Base-by-base conservation (phyloP, 768 basidiomycete species). In the Kwoniella bestiolae region DNA sequence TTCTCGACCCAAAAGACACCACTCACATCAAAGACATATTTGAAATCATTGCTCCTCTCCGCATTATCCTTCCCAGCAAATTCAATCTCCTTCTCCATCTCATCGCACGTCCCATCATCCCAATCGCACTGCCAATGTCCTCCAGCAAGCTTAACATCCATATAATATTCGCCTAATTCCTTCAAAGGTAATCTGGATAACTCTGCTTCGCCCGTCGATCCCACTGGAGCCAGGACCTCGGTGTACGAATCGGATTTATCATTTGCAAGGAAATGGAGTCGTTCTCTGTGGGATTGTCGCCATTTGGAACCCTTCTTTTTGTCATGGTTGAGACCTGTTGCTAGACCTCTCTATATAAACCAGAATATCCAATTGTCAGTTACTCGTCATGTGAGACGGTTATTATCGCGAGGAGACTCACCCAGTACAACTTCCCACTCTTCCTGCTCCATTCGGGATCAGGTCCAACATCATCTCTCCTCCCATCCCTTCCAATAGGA, bases 1-100 rank as follows among this genome's bases (percentile, higher is more conserved):
- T n/a, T n/a, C n/a, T n/a, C n/a, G n/a, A n/a, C n/a, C n/a, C n/a
- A n/a, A 28, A 11, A 45, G 8, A 2, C 8, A 18, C 12, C 11
- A 78, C 79, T 72, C 66, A 82, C 74, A 56, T 82, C 81, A 60
- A 82, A 81, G 4, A 82, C 79, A 60, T 79, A 82, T 74, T 82
- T 82, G 74, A 71, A 82, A 12, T 74, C 70, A 61, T 82, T 82
- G n/a, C 72, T 70, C 46, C 66, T 79, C 61, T 82, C 80, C 11
- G 73, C 61, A 55, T 65, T 67, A 57, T 81, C 81, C 56, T 79
- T 76, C 6, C 64, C 65, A 3, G 75, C 79, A 60, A 76, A 80
- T 6, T 78, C 66, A 56, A 79, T 77, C 68, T 78, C 71, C 55
- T 75, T 64, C 52, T 79, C 71, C 79, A 80, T 80, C 69, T 79